Percentiles rank a stretch among this genome's conserved stretches.
Conservation (phyloP, 1,284 basidiomycete species). For the Ganoderma lingzhi region DNA sequence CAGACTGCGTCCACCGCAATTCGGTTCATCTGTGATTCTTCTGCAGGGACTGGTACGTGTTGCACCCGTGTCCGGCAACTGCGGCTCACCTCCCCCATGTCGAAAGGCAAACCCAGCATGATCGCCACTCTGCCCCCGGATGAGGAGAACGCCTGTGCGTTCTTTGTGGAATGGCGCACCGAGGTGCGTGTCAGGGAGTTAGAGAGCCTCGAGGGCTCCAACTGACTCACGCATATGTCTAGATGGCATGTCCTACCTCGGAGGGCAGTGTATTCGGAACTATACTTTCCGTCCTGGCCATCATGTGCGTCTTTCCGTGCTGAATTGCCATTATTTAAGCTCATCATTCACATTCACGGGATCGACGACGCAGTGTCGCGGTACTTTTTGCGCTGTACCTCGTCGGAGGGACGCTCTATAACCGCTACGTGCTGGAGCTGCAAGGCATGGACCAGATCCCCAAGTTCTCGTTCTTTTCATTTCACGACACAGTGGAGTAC, state of each 20-base stretch:
- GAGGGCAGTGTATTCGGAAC: conserved; percentile 60
- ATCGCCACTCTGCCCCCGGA: conserved; percentile 67
- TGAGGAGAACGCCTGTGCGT: conserved; percentile 71
- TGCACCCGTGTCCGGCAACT: conserved; percentile 10
- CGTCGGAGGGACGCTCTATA: conserved; percentile 70
- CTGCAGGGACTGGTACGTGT: conserved; percentile 54
- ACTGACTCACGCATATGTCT: conserved; percentile 13
- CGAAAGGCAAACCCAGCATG: conserved; percentile 59
- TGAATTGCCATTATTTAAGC: conserved; percentile 19
- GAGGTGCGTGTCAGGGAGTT: conserved; percentile 50
- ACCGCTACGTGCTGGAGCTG: conserved; percentile 69
- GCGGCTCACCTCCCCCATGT: conserved; percentile 1
- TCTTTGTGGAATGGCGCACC: conserved; percentile 77
- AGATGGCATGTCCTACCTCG: conserved; percentile 73
- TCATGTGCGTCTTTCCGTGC: conserved; percentile 52
- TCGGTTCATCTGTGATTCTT: conserved; percentile 73
- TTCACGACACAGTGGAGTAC: conserved; percentile 41
- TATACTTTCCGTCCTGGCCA: conserved; percentile 58
- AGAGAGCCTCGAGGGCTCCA: conserved; percentile 10
- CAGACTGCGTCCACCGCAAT: conserved; percentile 67
- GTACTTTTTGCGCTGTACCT: conserved; percentile 64
- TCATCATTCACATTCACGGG: conserved; percentile 21
- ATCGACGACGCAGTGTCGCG: conserved; percentile 51
- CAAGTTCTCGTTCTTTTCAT: conserved; percentile 58
- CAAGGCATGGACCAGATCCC: conserved; percentile 74